Evolutionary conservation across 2,329 filamentous ascomycete genomes (phyloP).

Genomic region (Paradendryphiella salina): DNA sequence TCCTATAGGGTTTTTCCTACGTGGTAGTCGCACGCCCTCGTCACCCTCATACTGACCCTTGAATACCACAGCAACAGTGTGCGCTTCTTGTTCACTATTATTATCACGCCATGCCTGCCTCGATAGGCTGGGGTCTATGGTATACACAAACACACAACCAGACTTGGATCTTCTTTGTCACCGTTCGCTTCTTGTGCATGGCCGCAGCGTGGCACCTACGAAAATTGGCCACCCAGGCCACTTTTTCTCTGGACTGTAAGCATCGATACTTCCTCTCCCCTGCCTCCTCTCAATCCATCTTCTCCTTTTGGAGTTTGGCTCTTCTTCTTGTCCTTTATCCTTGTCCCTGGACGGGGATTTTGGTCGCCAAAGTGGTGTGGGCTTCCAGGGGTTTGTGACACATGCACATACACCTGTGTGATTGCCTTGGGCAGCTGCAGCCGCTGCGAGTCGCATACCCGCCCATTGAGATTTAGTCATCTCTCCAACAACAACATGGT

Average conservation of each 20-base stretch:
- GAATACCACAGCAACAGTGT: constrained; percentile 4
- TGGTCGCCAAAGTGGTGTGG: too few relatives aligned
- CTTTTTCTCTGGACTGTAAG: constrained; percentile 23
- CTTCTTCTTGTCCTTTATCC: background rate
- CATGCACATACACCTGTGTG: too few relatives aligned
- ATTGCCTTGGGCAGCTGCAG: background rate
- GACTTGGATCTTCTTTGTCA: constrained; percentile 6
- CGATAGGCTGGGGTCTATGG: background rate
- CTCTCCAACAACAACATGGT: background rate
- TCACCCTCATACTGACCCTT: constrained; percentile 6
- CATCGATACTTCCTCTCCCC: too few relatives aligned
- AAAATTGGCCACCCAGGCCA: background rate
- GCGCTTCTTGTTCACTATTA: constrained; percentile 5
- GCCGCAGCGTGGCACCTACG: background rate
- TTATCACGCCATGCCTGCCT: background rate
- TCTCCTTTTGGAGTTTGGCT: constrained; percentile 2
- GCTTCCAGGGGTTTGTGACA: too few relatives aligned
- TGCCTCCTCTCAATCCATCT: constrained; percentile 17
- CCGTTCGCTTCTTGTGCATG: constrained; percentile 2
- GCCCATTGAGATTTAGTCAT: constrained; percentile 9
- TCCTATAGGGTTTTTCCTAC: background rate
- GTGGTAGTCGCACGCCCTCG: constrained; percentile 3
- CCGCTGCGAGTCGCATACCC: too few relatives aligned
- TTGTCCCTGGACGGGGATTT: background rate
- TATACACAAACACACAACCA: constrained; percentile 1